phyloP scores from a whole-genome alignment of 2,329 filamentous ascomycete genomes.

The Sporothrix luriei region DNA sequence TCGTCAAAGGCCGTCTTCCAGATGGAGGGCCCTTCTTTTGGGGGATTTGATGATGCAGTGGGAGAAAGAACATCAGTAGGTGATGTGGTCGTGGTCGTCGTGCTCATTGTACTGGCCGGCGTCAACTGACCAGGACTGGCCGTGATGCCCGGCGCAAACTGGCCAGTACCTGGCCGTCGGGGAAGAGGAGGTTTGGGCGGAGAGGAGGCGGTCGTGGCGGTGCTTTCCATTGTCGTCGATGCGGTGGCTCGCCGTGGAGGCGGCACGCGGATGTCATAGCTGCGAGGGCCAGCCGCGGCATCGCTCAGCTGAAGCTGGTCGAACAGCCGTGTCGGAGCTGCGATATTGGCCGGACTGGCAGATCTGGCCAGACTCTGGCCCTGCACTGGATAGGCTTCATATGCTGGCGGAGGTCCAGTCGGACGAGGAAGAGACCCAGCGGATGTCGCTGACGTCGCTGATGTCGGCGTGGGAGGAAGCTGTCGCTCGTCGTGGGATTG shows the following conservation, averaged over 20 bases:
- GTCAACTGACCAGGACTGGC: not conserved
- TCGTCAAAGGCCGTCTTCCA: constrained; percentile 52
- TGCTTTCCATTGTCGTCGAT: not conserved
- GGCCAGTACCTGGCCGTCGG: not conserved
- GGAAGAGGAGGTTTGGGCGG: not conserved
- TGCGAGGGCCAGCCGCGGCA: not conserved
- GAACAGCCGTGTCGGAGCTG: not conserved
- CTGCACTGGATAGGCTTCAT: not conserved
- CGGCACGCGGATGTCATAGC: not conserved
- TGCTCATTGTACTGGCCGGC: constrained; percentile 1
- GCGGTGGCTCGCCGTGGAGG: constrained; percentile 3
- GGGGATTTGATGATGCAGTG: not conserved
- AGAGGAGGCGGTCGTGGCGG: not conserved
- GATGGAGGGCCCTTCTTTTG: constrained; percentile 9
- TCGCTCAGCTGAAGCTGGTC: not conserved
- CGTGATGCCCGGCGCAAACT: constrained; percentile 1
- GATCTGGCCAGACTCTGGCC: not conserved
- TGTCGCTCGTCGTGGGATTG: not conserved
- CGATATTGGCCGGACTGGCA: not conserved
- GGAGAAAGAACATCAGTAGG: too few species aligned
- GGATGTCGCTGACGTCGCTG: not conserved
- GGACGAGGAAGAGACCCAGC: not conserved
- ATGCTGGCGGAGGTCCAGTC: not conserved
- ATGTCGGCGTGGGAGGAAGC: constrained; percentile 4
- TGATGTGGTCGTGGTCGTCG: not conserved